These are phyloP conservation scores for Lenzites betulinus DNA, from an alignment of 768 basidiomycete species.

Conservation along the genomic window DNA sequence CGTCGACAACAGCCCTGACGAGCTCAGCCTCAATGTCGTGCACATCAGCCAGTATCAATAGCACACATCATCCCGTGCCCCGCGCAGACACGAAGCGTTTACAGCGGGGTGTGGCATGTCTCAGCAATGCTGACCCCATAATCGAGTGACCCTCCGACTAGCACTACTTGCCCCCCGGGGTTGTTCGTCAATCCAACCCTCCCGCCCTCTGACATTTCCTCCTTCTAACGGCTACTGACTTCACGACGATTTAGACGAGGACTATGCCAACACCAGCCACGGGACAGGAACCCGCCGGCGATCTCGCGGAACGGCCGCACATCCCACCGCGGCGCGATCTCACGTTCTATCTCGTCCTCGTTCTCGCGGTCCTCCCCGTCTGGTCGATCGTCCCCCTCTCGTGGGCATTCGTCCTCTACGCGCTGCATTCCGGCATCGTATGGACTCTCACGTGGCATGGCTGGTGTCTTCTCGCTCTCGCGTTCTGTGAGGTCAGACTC, in stretches of 20 bases:
- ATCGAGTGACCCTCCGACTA: too few relatives aligned
- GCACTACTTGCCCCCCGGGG: too few relatives aligned
- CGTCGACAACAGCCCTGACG: too few relatives aligned
- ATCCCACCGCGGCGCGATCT: slow-evolving; percentile 41
- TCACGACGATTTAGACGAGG: too few relatives aligned
- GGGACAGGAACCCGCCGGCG: slow-evolving; percentile 16
- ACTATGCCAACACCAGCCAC: slow-evolving; percentile 2
- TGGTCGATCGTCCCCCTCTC: slow-evolving; percentile 64
- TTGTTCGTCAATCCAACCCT: neutral
- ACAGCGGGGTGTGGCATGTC: too few relatives aligned
- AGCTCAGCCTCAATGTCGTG: neutral
- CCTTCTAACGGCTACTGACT: slow-evolving; percentile 7
- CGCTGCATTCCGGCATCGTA: slow-evolving; percentile 46
- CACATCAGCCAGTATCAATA: neutral
- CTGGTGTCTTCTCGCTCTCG: slow-evolving; percentile 45
- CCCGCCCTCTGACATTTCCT: slow-evolving; percentile 4
- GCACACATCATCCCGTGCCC: neutral
- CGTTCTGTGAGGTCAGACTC: slow-evolving; percentile 58
- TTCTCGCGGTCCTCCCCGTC: slow-evolving; percentile 59
- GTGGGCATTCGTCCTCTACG: slow-evolving; percentile 60
- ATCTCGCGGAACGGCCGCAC: slow-evolving; percentile 35
- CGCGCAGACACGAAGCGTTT: neutral
- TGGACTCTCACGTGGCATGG: slow-evolving; percentile 44
- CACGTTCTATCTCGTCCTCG: slow-evolving; percentile 62
- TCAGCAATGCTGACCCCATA: too few relatives aligned